Evolutionary conservation across 257 asterid genomes (phyloP).

Genomic region (Cruciata laevipes): DNA sequence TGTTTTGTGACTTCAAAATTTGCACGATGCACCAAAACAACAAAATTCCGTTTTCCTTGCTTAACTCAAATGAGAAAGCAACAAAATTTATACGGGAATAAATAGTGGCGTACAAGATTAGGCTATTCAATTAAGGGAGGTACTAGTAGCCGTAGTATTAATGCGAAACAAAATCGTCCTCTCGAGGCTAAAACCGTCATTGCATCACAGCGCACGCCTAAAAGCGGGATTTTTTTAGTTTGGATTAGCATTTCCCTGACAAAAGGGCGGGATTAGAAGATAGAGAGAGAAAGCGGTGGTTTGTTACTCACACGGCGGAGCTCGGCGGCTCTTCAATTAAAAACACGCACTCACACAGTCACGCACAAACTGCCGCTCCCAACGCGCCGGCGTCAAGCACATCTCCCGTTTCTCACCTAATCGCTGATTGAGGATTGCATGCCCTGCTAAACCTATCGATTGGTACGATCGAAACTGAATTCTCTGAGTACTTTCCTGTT

Average conservation of each 20-base stretch:
- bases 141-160: neutral
- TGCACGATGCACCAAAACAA: neutral
- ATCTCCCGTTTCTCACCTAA: slow-evolving; percentile 2
- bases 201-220: neutral
- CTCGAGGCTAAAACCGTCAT: neutral
- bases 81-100: neutral
- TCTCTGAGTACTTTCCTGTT: neutral
- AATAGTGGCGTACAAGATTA: neutral
- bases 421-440: neutral
- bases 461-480: neutral
- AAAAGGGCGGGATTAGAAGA: neutral
- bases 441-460: neutral
- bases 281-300: neutral
- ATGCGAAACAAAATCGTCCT: neutral
- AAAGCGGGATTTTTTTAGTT: neutral
- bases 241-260: slow-evolving; percentile 1
- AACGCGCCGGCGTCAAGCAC: neutral
- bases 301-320: neutral
- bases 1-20: neutral
- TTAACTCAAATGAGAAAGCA: neutral
- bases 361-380: neutral
- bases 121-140: neutral
- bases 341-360: slow-evolving; percentile 6
- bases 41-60: neutral
- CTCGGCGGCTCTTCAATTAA: neutral